Base-by-base conservation (phyloP, 1,284 basidiomycete genomes). In the Ceratobasidium theobromae region DNA sequence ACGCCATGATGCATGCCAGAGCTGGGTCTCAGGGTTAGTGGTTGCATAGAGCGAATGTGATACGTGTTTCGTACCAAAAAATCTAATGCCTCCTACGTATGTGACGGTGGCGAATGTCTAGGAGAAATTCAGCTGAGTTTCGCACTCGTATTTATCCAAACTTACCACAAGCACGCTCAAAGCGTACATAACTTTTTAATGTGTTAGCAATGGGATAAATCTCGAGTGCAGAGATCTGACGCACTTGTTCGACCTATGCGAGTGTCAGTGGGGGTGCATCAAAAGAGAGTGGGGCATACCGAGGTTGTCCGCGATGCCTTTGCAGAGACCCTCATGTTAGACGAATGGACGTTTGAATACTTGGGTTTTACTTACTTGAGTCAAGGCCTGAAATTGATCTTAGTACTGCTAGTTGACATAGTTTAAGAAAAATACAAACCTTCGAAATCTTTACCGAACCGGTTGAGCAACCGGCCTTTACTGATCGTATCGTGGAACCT, bases 391-490 rank as follows among this genome's bases (percentile, higher is more conserved):
- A n/a, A 53, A 53, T 58, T 11, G n/a, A 30, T 3, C 21, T 45
- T 8, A 57, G 40, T 27, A 30, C 0, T 14, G 5, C 5, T 11
- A 5, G 5, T 9, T 25, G 28, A 21, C 33, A 38, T 23, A 35
- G 11, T 21, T 4, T 14, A 14, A 62, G 30, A 25, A 35, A 38
- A 27, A 4, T 14, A 57, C 71, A n/a, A 68, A 86, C 87, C 90
- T 79, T 97, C 94, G 67, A 96, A 92, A 74, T 97, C 95, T 75
- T 97, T 96, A 43, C 93, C 92, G 72, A 97, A 96, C 40, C 94
- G 82, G 74, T 96, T 95, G 40, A 95, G 77, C 5, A 95, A 78
- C 12, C 93, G 85, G 5, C 94, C 94, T 49, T 92, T 85, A 53
- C 88, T 91, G 2, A 93, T 86, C 0, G 93, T 97, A 73, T 98